Conservation (phyloP, 202 grass and related monocot species). For the Carex arenaria region DNA sequence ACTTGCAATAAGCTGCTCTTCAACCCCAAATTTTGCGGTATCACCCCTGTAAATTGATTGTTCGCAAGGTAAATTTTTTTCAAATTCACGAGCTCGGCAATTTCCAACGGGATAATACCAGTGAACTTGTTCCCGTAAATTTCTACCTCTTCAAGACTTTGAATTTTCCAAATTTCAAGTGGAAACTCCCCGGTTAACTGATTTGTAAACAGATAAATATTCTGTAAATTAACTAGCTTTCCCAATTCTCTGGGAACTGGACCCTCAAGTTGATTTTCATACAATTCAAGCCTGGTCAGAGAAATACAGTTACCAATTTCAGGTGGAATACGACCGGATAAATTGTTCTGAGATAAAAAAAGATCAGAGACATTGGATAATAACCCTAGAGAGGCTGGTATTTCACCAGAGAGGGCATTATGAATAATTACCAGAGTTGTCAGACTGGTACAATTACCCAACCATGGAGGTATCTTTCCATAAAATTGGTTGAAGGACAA, state of each 20-base stretch:
- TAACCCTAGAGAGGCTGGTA: slow-evolving; percentile 39
- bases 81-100: slow-evolving; percentile 49
- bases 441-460: slow-evolving; percentile 51
- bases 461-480: slow-evolving; percentile 43
- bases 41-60: slow-evolving; percentile 65
- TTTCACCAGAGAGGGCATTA: slow-evolving; percentile 48
- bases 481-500: slow-evolving; percentile 49
- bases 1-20: slow-evolving; percentile 49
- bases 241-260: slow-evolving; percentile 54
- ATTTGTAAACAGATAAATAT: slow-evolving; percentile 51
- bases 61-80: slow-evolving; percentile 49
- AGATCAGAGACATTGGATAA: slow-evolving; percentile 48
- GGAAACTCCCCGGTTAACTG: slow-evolving; percentile 56
- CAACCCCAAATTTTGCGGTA: slow-evolving; percentile 60
- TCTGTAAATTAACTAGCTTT: slow-evolving; percentile 40
- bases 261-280: slow-evolving; percentile 49
- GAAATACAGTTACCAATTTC: slow-evolving; percentile 50
- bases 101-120: slow-evolving; percentile 47
- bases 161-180: slow-evolving; percentile 64
- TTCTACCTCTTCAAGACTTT: slow-evolving; percentile 40
- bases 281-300: slow-evolving; percentile 40
- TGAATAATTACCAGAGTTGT: slow-evolving; percentile 23
- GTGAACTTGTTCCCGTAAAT: slow-evolving; percentile 46
- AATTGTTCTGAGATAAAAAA: slow-evolving; percentile 50
- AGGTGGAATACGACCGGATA: slow-evolving; percentile 67